Conservation (phyloP, 257 asterid genomes). For the Rhazya stricta region DNA sequence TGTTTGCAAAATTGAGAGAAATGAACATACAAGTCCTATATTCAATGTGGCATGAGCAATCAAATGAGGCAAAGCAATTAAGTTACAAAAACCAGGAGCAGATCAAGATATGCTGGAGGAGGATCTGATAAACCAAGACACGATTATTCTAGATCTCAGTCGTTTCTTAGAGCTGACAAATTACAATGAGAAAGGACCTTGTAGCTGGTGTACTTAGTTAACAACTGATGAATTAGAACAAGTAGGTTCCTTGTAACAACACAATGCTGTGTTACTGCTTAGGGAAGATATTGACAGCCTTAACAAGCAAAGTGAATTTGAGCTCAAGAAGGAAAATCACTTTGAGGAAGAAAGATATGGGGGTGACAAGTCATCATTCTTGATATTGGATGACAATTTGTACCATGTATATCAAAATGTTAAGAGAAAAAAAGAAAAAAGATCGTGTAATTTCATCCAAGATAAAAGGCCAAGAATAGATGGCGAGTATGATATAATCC, state of each 20-base stretch:
- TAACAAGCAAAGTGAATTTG: constrained; percentile 69
- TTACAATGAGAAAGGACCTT: constrained; percentile 70
- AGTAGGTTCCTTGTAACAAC: too few species aligned
- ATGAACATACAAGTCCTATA: constrained; percentile 65
- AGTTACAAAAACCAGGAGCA: constrained; percentile 57
- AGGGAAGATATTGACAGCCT: constrained; percentile 75
- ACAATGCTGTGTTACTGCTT: constrained; percentile 63
- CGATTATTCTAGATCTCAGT: constrained; percentile 57
- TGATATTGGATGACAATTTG: constrained; percentile 63
- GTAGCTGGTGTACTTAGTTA: constrained; percentile 62
- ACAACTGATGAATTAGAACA: constrained; percentile 79
- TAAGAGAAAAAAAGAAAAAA: constrained; percentile 42
- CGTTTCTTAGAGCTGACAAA: constrained; percentile 71
- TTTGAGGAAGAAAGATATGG: constrained; percentile 67
- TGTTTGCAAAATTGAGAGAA: constrained; percentile 57
- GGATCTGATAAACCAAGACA: constrained; percentile 52
- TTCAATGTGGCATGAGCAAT: constrained; percentile 93
- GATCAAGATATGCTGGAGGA: constrained; percentile 84
- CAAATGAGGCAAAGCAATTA: constrained; percentile 71
- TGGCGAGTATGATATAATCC: constrained; percentile 52
- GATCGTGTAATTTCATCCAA: constrained; percentile 29
- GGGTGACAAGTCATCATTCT: constrained; percentile 65
- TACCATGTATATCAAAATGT: constrained; percentile 46
- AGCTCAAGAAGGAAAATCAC: constrained; percentile 77
- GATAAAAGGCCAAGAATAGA: constrained; percentile 47